Conservation (phyloP, 176 grass and related monocot species). For the Oropetium thomaeum region DNA sequence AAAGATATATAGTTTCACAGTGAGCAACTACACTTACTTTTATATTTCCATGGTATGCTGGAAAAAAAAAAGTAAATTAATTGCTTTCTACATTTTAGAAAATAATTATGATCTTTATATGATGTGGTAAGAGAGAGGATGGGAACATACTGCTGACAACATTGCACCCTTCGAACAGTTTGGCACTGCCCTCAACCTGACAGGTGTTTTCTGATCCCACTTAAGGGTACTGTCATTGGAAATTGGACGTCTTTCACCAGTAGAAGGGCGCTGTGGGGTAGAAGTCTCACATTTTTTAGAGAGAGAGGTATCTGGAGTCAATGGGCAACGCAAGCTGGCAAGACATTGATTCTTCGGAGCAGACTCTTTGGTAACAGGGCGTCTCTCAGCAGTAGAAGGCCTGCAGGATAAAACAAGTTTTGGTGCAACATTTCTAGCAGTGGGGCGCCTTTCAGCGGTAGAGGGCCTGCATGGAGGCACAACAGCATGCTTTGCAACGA, state of each 20-base stretch:
- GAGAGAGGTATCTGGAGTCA: slow-evolving; percentile 31
- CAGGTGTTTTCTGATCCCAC: slow-evolving; percentile 26
- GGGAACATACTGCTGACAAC: slow-evolving; percentile 32
- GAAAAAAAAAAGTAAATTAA: background rate
- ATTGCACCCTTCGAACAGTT: slow-evolving; percentile 22
- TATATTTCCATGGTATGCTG: slow-evolving; percentile 9
- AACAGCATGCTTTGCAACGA: background rate
- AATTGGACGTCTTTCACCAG: slow-evolving; percentile 34
- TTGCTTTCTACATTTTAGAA: slow-evolving; percentile 7
- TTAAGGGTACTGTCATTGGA: slow-evolving; percentile 18
- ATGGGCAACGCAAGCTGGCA: background rate
- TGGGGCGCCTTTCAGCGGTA: slow-evolving; percentile 16
- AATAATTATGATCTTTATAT: slow-evolving; percentile 7
- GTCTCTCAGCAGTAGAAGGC: slow-evolving; percentile 48
- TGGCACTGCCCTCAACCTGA: slow-evolving; percentile 14
- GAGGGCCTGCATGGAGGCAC: background rate
- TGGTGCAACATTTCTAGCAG: background rate
- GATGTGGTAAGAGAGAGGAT: slow-evolving; percentile 9
- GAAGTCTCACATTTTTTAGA: slow-evolving; percentile 19
- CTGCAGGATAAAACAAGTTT: slow-evolving; percentile 27
- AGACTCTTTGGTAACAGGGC: slow-evolving; percentile 26
- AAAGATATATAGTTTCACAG: slow-evolving; percentile 2
- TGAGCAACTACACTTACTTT: background rate
- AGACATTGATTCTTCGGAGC: slow-evolving; percentile 24
- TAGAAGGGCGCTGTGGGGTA: slow-evolving; percentile 29